Conservation (phyloP, 192 early-diverging fungal genomes). For the Coemansia guatemalensis region DNA sequence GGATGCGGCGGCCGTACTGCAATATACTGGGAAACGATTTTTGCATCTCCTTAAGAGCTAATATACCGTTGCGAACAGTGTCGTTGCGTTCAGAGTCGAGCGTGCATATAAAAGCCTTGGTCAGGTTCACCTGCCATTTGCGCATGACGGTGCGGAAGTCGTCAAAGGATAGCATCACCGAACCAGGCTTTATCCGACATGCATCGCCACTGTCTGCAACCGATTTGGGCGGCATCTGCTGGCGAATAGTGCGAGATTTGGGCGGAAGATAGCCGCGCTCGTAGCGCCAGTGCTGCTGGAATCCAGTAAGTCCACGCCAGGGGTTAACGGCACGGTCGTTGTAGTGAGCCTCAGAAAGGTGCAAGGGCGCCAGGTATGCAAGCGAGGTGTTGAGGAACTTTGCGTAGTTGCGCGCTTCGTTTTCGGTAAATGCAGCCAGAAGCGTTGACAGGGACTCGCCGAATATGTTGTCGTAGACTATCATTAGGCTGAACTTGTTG, state of each 20-base stretch:
- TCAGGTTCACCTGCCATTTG: slow-evolving; percentile 45
- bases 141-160: slow-evolving; percentile 51
- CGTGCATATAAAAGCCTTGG: slow-evolving; percentile 29
- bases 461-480: slow-evolving; percentile 45
- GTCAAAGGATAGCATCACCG: slow-evolving; percentile 36
- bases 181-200: slow-evolving; percentile 25
- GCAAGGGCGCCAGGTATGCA: slow-evolving; percentile 36
- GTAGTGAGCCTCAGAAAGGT: slow-evolving; percentile 24
- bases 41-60: slow-evolving; percentile 47
- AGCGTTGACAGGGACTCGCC: slow-evolving; percentile 33
- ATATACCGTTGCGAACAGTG: slow-evolving; percentile 49
- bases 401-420: slow-evolving; percentile 46
- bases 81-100: slow-evolving; percentile 36
- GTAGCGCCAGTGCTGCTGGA: slow-evolving; percentile 40
- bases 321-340: slow-evolving; percentile 38
- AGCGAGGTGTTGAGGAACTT: slow-evolving; percentile 39
- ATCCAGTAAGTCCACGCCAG: slow-evolving; percentile 47
- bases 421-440: slow-evolving; percentile 42
- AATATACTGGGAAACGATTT: slow-evolving; percentile 38
- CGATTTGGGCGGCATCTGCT: slow-evolving; percentile 13
- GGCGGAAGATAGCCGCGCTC: slow-evolving; percentile 49
- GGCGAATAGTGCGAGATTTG: slow-evolving; percentile 35
- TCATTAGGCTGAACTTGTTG: slow-evolving; percentile 53
- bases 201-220: slow-evolving; percentile 23
- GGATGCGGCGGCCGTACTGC: slow-evolving; percentile 35